These are phyloP conservation scores for Starmera stellimalicola DNA, from an alignment of 1,139 yeast genomes.

Conservation along the genomic window DNA sequence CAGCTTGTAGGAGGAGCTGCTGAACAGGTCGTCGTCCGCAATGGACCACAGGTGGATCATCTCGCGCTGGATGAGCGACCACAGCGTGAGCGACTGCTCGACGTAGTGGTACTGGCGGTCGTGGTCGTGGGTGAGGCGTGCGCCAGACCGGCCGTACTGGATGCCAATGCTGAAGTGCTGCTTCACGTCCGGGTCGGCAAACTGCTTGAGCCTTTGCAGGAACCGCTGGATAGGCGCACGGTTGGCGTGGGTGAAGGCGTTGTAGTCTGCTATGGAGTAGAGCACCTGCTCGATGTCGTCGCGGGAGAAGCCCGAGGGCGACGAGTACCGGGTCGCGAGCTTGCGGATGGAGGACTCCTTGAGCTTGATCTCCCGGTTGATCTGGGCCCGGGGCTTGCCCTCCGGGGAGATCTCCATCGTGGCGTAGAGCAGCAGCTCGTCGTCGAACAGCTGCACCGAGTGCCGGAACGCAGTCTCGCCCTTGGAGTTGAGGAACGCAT, in stretches of 20 bases:
- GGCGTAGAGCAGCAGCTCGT: constrained; percentile 47
- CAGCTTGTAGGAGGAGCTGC: constrained; percentile 40
- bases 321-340: constrained; percentile 34
- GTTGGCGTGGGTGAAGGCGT: constrained; percentile 60
- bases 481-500: constrained; percentile 30
- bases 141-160: constrained; percentile 51
- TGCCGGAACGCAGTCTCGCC: constrained; percentile 27
- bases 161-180: constrained; percentile 45
- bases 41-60: constrained; percentile 65
- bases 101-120: constrained; percentile 61
- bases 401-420: constrained; percentile 54
- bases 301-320: constrained; percentile 25
- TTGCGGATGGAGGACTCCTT: constrained; percentile 57
- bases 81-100: constrained; percentile 55
- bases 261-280: constrained; percentile 68
- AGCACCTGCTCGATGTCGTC: constrained; percentile 59
- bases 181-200: constrained; percentile 34
- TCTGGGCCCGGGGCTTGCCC: constrained; percentile 39
- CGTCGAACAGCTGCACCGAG: constrained; percentile 39
- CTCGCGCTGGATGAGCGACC: constrained; percentile 68
- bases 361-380: constrained; percentile 46
- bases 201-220: constrained; percentile 40
- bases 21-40: constrained; percentile 58
- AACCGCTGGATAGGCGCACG: constrained; percentile 54
- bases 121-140: constrained; percentile 62